phyloP scores from a whole-genome alignment of 2,329 filamentous ascomycete genomes.

The Sporothrix curviconia region DNA sequence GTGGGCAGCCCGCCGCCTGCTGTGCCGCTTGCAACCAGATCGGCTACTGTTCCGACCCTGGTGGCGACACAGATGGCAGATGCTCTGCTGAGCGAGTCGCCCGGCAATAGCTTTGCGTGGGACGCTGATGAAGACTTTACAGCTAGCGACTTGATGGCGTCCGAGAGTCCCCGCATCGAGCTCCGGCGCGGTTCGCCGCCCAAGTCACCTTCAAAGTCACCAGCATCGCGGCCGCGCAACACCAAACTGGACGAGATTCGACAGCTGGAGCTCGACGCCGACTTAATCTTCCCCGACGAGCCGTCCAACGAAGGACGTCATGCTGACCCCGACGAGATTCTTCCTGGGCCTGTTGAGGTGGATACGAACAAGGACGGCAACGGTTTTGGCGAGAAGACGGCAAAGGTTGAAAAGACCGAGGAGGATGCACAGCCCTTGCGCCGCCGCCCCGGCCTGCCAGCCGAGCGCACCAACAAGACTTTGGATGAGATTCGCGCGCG shows the following conservation, averaged over 20 bases:
- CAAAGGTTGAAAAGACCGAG: not conserved
- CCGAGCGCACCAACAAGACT: constrained; percentile 34
- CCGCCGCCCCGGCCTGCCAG: constrained; percentile 11
- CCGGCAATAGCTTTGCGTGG: constrained; percentile 50
- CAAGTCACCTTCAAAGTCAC: constrained; percentile 20
- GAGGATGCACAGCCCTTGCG: not conserved
- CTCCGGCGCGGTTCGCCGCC: constrained; percentile 24
- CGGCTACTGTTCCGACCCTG: not conserved
- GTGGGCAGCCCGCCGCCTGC: not conserved
- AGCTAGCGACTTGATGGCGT: constrained; percentile 48
- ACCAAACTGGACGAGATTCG: constrained; percentile 40
- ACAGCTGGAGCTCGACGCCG: constrained; percentile 22
- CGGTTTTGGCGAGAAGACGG: not conserved
- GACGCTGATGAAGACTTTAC: constrained; percentile 53
- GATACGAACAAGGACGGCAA: constrained; percentile 14
- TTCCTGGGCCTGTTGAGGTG: not conserved
- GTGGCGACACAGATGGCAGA: not conserved
- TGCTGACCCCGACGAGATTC: not conserved
- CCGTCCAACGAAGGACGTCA: not conserved
- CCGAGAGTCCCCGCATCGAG: constrained; percentile 45
- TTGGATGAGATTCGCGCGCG: constrained; percentile 42
- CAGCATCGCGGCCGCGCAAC: constrained; percentile 27
- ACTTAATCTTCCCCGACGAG: constrained; percentile 19
- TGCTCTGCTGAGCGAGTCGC: constrained; percentile 23
- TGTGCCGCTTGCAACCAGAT: not conserved